Evolutionary conservation across 2,329 filamentous ascomycete genomes (phyloP).

Genomic region (Epicoccum sorghinum): DNA sequence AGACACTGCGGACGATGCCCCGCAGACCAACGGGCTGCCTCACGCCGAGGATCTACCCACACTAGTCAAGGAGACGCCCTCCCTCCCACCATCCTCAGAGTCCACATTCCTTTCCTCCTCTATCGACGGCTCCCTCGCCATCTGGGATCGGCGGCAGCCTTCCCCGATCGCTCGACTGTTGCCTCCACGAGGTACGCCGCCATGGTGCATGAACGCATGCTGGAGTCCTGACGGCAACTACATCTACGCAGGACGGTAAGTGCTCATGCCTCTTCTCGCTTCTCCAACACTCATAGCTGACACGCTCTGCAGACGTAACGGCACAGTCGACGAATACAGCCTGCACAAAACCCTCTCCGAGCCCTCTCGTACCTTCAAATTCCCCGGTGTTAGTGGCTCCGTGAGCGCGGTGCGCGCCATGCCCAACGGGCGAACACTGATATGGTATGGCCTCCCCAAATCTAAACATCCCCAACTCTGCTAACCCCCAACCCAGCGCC

Average conservation of each 20-base stretch:
- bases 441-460: constrained; percentile 66
- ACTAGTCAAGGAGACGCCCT: constrained; percentile 25
- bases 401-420: constrained; percentile 89
- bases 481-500: constrained; percentile 61
- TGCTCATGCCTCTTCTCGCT: neutral
- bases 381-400: constrained; percentile 85
- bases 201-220: constrained; percentile 97
- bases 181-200: constrained; percentile 76
- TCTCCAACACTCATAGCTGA: neutral
- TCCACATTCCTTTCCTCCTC: constrained; percentile 86
- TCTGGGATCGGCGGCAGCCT: constrained; percentile 85
- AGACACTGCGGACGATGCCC: constrained; percentile 19
- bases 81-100: constrained; percentile 49
- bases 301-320: constrained; percentile 63
- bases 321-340: constrained; percentile 92
- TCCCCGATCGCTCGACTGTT: constrained; percentile 80
- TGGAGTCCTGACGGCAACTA: constrained; percentile 96
- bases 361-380: constrained; percentile 80
- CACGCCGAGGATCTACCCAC: constrained; percentile 53
- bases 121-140: constrained; percentile 84
- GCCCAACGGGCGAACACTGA: constrained; percentile 88
- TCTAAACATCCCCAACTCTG: neutral
- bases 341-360: constrained; percentile 79
- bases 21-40: constrained; percentile 56
- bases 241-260: constrained; percentile 80